phyloP scores from a whole-genome alignment of 164 flowering plant genomes.

The Saururus chinensis region DNA sequence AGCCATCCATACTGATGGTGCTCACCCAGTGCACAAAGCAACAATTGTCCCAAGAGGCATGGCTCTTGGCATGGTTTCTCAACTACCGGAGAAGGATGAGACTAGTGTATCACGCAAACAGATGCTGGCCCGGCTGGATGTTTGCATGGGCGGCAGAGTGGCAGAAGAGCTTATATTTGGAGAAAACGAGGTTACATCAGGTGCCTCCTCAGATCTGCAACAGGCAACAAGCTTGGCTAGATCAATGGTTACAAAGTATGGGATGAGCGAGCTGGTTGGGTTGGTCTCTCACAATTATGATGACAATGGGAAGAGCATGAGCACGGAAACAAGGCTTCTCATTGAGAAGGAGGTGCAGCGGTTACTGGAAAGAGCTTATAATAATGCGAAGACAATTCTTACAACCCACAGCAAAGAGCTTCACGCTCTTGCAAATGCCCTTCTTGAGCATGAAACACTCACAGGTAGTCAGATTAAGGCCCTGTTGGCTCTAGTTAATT shows the following conservation, averaged over 20 bases:
- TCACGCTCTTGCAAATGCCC: constrained; percentile 82
- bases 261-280: constrained; percentile 90
- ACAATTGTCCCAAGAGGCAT: constrained; percentile 88
- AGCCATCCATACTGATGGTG: constrained; percentile 93
- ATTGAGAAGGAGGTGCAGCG: constrained; percentile 67
- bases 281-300: constrained; percentile 71
- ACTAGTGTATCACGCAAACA: constrained; percentile 75
- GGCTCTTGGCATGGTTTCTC: constrained; percentile 89
- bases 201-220: constrained; percentile 70
- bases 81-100: constrained; percentile 75
- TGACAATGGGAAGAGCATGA: constrained; percentile 84
- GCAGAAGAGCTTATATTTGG: constrained; percentile 97
- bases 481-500: constrained; percentile 47
- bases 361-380: constrained; percentile 64
- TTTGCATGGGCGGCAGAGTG: constrained; percentile 94
- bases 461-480: constrained; percentile 71
- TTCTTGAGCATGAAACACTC: constrained; percentile 84
- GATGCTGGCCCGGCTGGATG: constrained; percentile 93
- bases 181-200: constrained; percentile 77
- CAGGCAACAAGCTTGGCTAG: constrained; percentile 74
- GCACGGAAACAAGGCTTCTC: constrained; percentile 80
- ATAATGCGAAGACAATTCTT: constrained; percentile 81
- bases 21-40: constrained; percentile 88
- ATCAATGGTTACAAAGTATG: constrained; percentile 84
- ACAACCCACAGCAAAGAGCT: constrained; percentile 62